Evolutionary conservation across 441 rosid genomes (phyloP), one percentile per base, ranked within the genome.

Genomic region (Gossypium laxum): DNA sequence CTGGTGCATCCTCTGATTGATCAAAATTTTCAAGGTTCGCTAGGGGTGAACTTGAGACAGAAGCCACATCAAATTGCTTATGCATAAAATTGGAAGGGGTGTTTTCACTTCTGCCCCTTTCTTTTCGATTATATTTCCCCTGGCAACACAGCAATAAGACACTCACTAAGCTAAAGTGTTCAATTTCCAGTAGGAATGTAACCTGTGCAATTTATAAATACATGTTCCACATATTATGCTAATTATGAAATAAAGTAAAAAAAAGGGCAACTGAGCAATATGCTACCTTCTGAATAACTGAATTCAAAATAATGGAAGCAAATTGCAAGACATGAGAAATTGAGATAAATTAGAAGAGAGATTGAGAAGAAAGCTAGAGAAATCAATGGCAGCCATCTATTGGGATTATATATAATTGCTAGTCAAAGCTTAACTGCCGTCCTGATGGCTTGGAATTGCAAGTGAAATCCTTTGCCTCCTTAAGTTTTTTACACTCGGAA

Each of bases 1-100:
- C 83, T 73, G 79, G 80, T 84, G 80, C 82, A 71, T 77, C 85
- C 60, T 30, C 15, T 34, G 77, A 72, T 66, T 24, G 73, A 72
- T 18, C 84, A 75, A 81, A 76, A 78, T 48, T 67, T 61, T 75
- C 75, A 67, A 45, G 57, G 19, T 70, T 70, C 43, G 71, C 56
- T 38, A 59, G 50, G 55, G 50, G 43, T 73, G 56, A 59, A 77
- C 72, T 69, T 77, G 74, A 74, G 41, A 69, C 41, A 15, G 69
- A 67, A 59, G 54, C 76, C 52, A 62, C 67, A 62, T 17, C 67
- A 62, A 67, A 43, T 21, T 67, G 74, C 67, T 80, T 76, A 11
- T 65, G 69, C 34, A 58, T n/a, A 34, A 71, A 71, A 73, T 74
- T 45, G 64, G 64, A 76, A 73, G 74, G 60, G 61, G 51, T 21